These are phyloP conservation scores for Cladorrhinum samala DNA, from an alignment of 495 filamentous ascomycete species.

Conservation along the genomic window DNA sequence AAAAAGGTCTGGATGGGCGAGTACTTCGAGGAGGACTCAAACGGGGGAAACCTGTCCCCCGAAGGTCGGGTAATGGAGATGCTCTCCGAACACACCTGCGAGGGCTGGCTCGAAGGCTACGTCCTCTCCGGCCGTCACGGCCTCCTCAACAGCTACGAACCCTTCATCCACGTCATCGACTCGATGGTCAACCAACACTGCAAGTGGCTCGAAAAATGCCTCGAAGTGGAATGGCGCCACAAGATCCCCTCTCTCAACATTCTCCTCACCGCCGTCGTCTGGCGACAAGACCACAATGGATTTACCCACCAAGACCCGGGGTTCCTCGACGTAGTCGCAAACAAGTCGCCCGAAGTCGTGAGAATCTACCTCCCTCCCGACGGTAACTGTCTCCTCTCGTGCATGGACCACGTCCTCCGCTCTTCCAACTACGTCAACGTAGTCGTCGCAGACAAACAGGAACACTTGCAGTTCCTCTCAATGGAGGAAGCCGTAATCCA, in stretches of 20 bases:
- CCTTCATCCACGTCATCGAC: conserved; percentile 73
- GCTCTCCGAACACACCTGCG: conserved; percentile 66
- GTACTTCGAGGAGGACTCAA: conserved; percentile 63
- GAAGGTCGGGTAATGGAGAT: conserved; percentile 72
- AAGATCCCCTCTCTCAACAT: conserved; percentile 67
- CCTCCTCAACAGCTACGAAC: conserved; percentile 70
- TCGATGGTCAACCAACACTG: conserved; percentile 74
- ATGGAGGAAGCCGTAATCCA: conserved; percentile 63
- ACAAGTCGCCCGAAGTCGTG: conserved; percentile 69
- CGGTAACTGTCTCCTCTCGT: conserved; percentile 63
- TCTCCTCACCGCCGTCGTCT: conserved; percentile 65
- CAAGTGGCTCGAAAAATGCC: conserved; percentile 73
- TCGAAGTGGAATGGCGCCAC: conserved; percentile 64
- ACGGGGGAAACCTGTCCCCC: conserved; percentile 60
- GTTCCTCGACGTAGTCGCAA: conserved; percentile 67
- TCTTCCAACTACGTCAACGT: conserved; percentile 72
- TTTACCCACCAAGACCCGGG: conserved; percentile 76
- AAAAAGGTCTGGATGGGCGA: conserved; percentile 75
- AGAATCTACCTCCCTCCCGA: conserved; percentile 73
- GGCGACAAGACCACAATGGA: conserved; percentile 74
- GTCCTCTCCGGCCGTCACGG: conserved; percentile 65
- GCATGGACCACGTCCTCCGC: conserved; percentile 63
- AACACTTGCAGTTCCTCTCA: conserved; percentile 62
- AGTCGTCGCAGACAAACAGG: conserved; percentile 68
- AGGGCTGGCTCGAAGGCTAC: conserved; percentile 74